These are phyloP conservation scores for Penicillium sp. DNA, from an alignment of 2,329 filamentous ascomycete species.

Conservation along the genomic window DNA sequence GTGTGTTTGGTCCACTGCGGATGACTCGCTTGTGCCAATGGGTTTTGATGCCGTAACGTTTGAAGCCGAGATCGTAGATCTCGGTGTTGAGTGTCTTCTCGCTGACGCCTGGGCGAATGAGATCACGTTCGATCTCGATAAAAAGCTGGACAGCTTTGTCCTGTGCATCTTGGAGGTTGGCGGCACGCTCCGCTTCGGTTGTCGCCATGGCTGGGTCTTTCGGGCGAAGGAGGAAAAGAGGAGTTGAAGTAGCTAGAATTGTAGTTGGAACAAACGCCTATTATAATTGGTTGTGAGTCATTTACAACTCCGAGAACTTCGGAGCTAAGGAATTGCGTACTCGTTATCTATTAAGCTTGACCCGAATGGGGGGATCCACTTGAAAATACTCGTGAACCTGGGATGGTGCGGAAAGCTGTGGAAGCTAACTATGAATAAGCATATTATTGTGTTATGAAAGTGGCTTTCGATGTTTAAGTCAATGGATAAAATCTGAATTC, in stretches of 20 bases:
- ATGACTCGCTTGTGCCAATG: slow-evolving; percentile 58
- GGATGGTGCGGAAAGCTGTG: too few relatives aligned
- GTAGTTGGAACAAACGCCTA: too few relatives aligned
- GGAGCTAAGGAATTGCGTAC: too few relatives aligned
- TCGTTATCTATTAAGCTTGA: neutral
- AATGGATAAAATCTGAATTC: neutral
- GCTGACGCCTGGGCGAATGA: slow-evolving; percentile 50
- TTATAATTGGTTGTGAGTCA: neutral
- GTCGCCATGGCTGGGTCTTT: neutral
- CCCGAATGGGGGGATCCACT: neutral
- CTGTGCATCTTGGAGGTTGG: slow-evolving; percentile 49
- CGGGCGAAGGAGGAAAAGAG: neutral
- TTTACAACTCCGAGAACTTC: neutral
- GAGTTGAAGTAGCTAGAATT: neutral
- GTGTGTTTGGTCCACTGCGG: slow-evolving; percentile 52
- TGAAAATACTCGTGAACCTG: too few relatives aligned
- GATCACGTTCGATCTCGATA: slow-evolving; percentile 47
- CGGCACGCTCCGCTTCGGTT: slow-evolving; percentile 29
- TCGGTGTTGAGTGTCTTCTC: slow-evolving; percentile 52
- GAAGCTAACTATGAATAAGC: too few relatives aligned
- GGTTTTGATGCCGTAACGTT: slow-evolving; percentile 47
- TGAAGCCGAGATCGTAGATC: slow-evolving; percentile 48
- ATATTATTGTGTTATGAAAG: too few relatives aligned
- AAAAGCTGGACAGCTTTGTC: slow-evolving; percentile 50
- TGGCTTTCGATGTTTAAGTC: too few relatives aligned